phyloP scores from a whole-genome alignment of 805 yeast genomes.

The Wickerhamomyces silvicola region DNA sequence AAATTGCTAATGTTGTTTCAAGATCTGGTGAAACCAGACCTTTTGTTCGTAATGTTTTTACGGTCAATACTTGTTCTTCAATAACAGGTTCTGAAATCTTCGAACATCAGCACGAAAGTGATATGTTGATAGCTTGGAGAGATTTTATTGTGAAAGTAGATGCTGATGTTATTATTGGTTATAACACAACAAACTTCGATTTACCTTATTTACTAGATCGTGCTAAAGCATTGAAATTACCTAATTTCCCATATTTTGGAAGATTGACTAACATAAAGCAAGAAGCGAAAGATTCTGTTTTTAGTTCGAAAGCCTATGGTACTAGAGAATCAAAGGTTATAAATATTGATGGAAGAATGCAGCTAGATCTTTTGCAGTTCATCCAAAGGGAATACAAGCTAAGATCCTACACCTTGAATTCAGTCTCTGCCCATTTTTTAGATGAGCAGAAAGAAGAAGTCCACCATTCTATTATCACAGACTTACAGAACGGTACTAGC shows the following conservation, averaged over 20 bases:
- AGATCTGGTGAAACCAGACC: slow-evolving; percentile 80
- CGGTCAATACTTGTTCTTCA: slow-evolving; percentile 84
- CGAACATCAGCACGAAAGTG: slow-evolving; percentile 67
- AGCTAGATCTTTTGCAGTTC: slow-evolving; percentile 86
- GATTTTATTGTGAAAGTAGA: slow-evolving; percentile 80
- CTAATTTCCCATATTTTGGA: slow-evolving; percentile 80
- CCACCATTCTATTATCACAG: slow-evolving; percentile 93
- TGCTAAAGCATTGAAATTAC: slow-evolving; percentile 63
- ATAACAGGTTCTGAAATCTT: slow-evolving; percentile 91
- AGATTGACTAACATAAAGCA: slow-evolving; percentile 63
- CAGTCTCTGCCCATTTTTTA: slow-evolving; percentile 89
- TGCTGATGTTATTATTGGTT: slow-evolving; percentile 96
- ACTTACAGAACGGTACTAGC: slow-evolving; percentile 82
- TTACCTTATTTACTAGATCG: slow-evolving; percentile 88
- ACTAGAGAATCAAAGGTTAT: slow-evolving; percentile 87
- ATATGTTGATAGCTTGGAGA: slow-evolving; percentile 81
- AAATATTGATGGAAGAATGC: slow-evolving; percentile 94
- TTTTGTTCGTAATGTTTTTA: slow-evolving; percentile 89
- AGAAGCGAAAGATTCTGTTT: slow-evolving; percentile 72
- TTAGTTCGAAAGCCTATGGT: slow-evolving; percentile 94
- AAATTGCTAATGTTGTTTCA: slow-evolving; percentile 92
- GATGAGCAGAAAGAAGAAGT: slow-evolving; percentile 98
- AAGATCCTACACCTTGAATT: slow-evolving; percentile 89
- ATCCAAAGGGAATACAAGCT: slow-evolving; percentile 92
- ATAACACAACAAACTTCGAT: slow-evolving; percentile 92